Evolutionary conservation across 441 rosid species (phyloP), one percentile per base, ranked within the genome.

Genomic region (Bocquillonia castaneifolia): DNA sequence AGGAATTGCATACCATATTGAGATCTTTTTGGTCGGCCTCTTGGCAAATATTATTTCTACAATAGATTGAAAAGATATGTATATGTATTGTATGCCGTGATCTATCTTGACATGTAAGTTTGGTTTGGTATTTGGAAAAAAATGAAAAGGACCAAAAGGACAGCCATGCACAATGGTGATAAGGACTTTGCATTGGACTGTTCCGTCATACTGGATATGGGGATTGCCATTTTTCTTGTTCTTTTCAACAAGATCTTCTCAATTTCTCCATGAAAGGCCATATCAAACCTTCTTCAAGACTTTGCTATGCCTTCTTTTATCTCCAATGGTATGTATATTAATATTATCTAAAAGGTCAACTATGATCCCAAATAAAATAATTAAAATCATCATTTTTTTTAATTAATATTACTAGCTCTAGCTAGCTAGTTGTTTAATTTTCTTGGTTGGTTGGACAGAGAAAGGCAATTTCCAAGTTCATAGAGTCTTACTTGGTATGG

Each of bases 151-250:
- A 52, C 60, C 59, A 2, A 78, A 74, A 47, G 88, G 86, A 14
- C 73, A 77, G 56, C 62, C 86, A 10, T 85, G 88, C 66, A 85
- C 86, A 3, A 80, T 85, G 80, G 83, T 85, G 76, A 52, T 82
- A 67, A 77, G 86, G 79, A 79, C 83, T 10, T 68, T 81, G 39
- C 89, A 83, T 65, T 85, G 89, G 89, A 81, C 87, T 0, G 77
- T 85, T 60, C 89, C 89, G 17, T 66, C 77, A 4, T 83, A 85
- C 55, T 37, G 79, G 81, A 77, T 81, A 28, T 85, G 89, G 89
- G 90, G 90, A 14, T 75, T 85, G 72, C 87, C 90, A 3, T 85
- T 85, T 76, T 83, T 68, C 86, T 54, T 85, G 70, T 85, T 85
- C 63, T 85, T 76, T 69, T 85, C 90, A 54, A 85, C 87, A 42